A percentile compares a stretch with the other conserved stretches of the same genome.
These are phyloP conservation scores for Phytomonas sp. DNA, from an alignment of 208 protist species.

Conservation along the genomic window DNA sequence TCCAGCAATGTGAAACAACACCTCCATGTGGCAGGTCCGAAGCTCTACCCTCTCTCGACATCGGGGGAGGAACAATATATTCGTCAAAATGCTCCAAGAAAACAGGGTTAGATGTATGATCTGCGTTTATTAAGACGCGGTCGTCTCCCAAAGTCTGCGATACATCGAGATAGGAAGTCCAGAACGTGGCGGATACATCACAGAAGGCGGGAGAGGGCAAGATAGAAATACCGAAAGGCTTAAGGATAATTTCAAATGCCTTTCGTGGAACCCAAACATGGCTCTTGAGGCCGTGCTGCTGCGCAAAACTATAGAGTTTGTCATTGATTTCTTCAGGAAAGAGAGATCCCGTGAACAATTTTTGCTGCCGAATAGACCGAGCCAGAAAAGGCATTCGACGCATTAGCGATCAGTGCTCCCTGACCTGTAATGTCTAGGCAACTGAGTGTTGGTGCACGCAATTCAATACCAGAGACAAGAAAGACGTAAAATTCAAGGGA, in stretches of 20 bases:
- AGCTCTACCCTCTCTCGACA: background rate
- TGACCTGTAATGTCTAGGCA: background rate
- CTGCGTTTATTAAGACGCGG: conserved; percentile 58
- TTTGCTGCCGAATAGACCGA: conserved; percentile 19
- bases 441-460: conserved; percentile 1
- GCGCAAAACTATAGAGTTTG: conserved; percentile 42
- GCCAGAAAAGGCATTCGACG: background rate
- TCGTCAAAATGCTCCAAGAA: conserved; percentile 55
- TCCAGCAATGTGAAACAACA: background rate
- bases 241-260: conserved; percentile 25
- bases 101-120: conserved; percentile 46
- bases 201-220: conserved; percentile 61
- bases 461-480: background rate
- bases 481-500: background rate
- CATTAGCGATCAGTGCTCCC: background rate
- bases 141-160: conserved; percentile 24
- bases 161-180: conserved; percentile 14
- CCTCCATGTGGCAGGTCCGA: background rate
- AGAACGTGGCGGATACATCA: conserved; percentile 31
- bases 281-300: conserved; percentile 42
- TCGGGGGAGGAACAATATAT: conserved; percentile 14
- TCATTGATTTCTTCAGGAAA: conserved; percentile 61
- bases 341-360: conserved; percentile 64
- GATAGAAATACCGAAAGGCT: conserved; percentile 29
- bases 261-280: conserved; percentile 61